Conservation (phyloP, 116 monocot species). For the Dioscorea cayenensis region DNA sequence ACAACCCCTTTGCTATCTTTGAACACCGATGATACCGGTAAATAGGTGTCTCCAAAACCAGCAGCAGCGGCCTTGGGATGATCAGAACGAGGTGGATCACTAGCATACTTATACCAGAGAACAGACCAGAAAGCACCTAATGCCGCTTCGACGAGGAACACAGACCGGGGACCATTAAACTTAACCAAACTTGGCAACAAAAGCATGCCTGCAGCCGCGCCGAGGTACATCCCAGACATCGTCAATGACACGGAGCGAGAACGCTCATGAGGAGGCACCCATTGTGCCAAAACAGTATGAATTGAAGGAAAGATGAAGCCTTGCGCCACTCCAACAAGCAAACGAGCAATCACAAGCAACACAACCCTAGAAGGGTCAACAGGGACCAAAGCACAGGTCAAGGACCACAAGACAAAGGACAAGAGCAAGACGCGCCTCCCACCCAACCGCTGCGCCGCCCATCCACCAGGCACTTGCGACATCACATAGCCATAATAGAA, state of each 20-base stretch:
- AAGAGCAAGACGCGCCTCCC: conserved; percentile 39
- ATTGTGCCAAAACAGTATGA: conserved; percentile 43
- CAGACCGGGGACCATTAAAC: conserved; percentile 30
- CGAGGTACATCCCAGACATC: conserved; percentile 49
- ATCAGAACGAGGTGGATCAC: conserved; percentile 30
- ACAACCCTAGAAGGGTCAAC: conserved; percentile 20
- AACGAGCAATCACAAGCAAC: conserved; percentile 25
- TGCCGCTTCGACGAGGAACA: conserved; percentile 38
- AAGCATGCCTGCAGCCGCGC: conserved; percentile 47
- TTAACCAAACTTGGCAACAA: conserved; percentile 33
- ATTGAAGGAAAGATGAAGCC: conserved; percentile 55
- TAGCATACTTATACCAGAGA: conserved; percentile 32
- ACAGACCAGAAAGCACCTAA: conserved; percentile 37
- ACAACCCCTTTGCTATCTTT: conserved; percentile 3
- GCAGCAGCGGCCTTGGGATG: conserved; percentile 21
- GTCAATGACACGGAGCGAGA: conserved; percentile 48
- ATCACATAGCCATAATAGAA: conserved; percentile 51
- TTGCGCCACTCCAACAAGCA: conserved; percentile 42
- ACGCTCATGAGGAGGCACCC: conserved; percentile 51
- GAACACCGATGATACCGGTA: conserved; percentile 14
- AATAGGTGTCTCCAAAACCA: conserved; percentile 17
- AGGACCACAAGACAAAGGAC: conserved; percentile 44
- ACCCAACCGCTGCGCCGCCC: conserved; percentile 33
- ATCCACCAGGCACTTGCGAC: conserved; percentile 48
- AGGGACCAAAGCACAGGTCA: conserved; percentile 26